Conservation (phyloP, 352 stramenopile genomes). For the Globisporangium irregulare region DNA sequence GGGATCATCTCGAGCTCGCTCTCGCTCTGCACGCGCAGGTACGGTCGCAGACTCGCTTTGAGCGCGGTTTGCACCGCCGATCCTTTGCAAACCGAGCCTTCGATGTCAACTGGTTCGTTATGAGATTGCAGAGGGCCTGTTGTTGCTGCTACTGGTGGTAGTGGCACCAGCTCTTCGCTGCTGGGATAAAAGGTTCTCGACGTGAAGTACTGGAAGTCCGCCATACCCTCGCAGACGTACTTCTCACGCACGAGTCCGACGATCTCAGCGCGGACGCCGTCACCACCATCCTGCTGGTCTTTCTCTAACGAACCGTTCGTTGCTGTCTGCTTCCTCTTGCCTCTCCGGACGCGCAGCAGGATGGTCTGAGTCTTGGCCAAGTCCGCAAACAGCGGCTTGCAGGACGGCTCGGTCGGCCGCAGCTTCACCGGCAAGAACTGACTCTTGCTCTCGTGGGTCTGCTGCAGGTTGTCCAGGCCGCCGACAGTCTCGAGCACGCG, state of each 20-base stretch:
- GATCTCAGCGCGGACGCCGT: conserved; percentile 34
- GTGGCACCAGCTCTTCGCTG: neutral
- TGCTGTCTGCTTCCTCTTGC: conserved; percentile 21
- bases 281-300: conserved; percentile 6
- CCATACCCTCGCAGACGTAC: conserved; percentile 85
- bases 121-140: conserved; percentile 7
- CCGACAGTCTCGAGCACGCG: conserved; percentile 61
- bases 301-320: too few relatives aligned
- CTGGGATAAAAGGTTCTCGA: conserved; percentile 51
- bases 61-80: conserved; percentile 40
- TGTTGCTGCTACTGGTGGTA: conserved; percentile 3
- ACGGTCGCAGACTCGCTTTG: conserved; percentile 57
- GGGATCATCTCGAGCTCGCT: conserved; percentile 69
- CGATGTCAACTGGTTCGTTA: neutral
- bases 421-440: conserved; percentile 80
- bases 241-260: conserved; percentile 69
- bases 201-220: conserved; percentile 85
- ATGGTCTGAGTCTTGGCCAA: conserved; percentile 80
- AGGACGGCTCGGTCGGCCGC: conserved; percentile 68
- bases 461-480: conserved; percentile 50
- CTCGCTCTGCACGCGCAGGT: conserved; percentile 46
- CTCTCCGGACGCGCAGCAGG: conserved; percentile 51
- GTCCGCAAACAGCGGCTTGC: conserved; percentile 81
- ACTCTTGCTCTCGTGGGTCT: conserved; percentile 66
- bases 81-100: conserved; percentile 34